A percentile compares a stretch with the other conserved stretches of the same genome.
phyloP scores from a whole-genome alignment of 441 rosid genomes.

The Pelargonium fulgidum region DNA sequence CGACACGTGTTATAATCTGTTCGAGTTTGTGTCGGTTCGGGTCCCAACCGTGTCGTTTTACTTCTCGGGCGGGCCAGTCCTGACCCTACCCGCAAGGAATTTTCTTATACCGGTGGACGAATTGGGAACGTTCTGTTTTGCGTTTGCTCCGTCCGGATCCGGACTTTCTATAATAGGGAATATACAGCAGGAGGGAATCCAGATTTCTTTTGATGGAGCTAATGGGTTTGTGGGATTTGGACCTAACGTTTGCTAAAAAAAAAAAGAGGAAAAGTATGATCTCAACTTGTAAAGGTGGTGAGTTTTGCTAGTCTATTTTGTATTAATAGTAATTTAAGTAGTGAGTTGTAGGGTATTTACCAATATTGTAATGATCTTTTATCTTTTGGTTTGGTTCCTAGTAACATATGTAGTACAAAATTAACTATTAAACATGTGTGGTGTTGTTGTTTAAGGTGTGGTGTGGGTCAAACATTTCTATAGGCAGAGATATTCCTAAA shows the following conservation, averaged over 20 bases:
- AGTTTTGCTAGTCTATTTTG: conserved; percentile 27
- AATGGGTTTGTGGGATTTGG: conserved; percentile 94
- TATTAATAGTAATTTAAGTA: no score
- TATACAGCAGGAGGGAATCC: conserved; percentile 94
- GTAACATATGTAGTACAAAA: background rate
- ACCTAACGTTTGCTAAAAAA: conserved; percentile 63
- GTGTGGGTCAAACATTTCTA: background rate
- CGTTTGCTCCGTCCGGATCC: conserved; percentile 67
- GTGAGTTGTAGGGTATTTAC: background rate
- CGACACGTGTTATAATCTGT: conserved; percentile 74
- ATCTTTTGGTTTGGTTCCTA: background rate
- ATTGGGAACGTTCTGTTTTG: conserved; percentile 77
- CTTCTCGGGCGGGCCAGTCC: conserved; percentile 66
- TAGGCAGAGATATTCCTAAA: no score
- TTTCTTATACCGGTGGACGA: conserved; percentile 83
- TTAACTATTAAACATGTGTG: background rate
- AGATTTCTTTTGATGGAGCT: conserved; percentile 82
- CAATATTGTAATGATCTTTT: background rate
- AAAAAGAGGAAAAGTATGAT: conserved; percentile 13
- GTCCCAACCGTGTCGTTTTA: conserved; percentile 89
- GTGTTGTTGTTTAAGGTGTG: background rate
- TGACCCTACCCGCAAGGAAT: conserved; percentile 82
- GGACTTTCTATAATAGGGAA: conserved; percentile 87
- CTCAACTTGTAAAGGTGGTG: no score
- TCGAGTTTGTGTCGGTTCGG: conserved; percentile 64